A percentile compares a stretch with the other conserved stretches of the same genome.
phyloP scores from a whole-genome alignment of 768 basidiomycete genomes.

The Tulasnella sp. region DNA sequence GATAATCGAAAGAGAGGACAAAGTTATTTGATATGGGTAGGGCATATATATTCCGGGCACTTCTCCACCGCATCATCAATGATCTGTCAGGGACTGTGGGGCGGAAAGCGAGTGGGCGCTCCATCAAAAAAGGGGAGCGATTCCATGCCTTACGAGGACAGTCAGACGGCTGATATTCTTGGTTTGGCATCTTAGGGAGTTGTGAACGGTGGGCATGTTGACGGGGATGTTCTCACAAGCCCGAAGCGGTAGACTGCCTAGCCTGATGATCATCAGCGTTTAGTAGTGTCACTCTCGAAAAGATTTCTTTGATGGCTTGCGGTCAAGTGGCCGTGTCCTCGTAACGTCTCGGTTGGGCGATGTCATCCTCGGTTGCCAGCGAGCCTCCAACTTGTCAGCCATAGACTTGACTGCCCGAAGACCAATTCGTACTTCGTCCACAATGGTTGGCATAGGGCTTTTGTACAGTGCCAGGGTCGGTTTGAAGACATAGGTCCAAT shows the following conservation, averaged over 20 bases:
- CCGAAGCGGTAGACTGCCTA: background rate
- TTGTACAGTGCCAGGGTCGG: constrained; percentile 13
- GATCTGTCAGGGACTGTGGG: background rate
- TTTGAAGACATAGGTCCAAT: constrained; percentile 19
- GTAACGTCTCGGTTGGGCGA: background rate
- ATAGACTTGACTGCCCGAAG: background rate
- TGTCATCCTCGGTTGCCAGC: background rate
- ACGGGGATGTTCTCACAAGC: background rate
- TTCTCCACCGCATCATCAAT: background rate
- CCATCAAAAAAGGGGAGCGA: background rate
- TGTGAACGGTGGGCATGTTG: background rate
- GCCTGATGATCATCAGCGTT: background rate
- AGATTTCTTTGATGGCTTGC: background rate
- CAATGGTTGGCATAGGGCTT: constrained; percentile 6
- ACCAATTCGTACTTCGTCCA: constrained; percentile 14
- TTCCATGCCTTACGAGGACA: background rate
- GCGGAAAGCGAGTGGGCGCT: background rate
- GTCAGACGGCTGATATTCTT: background rate
- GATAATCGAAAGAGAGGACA: too few relatives aligned
- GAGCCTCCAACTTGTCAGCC: constrained; percentile 1
- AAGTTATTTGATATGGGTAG: background rate
- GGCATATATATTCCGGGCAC: background rate
- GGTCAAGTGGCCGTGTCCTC: background rate
- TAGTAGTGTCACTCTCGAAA: too few relatives aligned
- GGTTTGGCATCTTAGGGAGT: background rate